Base-by-base conservation (phyloP, 495 filamentous ascomycete species). In the Parathielavia hyrcaniae region DNA sequence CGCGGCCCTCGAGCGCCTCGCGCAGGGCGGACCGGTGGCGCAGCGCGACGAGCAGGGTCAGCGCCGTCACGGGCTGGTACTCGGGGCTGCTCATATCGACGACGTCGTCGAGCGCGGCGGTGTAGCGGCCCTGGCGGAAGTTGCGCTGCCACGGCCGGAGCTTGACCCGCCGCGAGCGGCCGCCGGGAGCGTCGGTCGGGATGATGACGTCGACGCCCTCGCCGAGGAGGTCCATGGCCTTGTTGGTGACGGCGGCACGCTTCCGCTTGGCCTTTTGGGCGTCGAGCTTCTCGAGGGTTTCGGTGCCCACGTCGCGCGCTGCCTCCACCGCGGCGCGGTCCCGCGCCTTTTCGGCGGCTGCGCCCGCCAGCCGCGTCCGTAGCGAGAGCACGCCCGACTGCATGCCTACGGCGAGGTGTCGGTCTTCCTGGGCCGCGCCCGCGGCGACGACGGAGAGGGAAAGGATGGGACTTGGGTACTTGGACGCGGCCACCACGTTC, bases 351-450 rank as follows among this genome's bases (percentile, higher is more conserved):
- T 86, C 81, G 46, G 93, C 92, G 50, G 91, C 85, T 55, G 90
- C 79, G 16, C 92, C 91, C 0, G 88, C 87, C 0, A 95, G 80
- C 0, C 91, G 83, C 20, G 95, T 97, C 66, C 87, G 85, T 59
- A 97, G 80, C 3, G 89, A 93, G 5, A 98, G 74, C 1, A 96
- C 77, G 34, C 95, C 95, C 2, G 89, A 93, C 59, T 91, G 84
- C 85, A 97, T 89, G 71, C 95, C 93, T 0, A 97, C 92, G 8
- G 85, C 90, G 34, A 99, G 79, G 72, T 99, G 93, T 53, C 88
- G 87, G 64, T 85, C 83, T 64, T 95, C 90, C 63, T 90, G 88
- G 23, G 80, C 81, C 17, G 79, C 75, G 22, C 86, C 86, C 34
- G 84, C 75, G 26, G 80, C 74, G 63, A 97, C 81, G 53, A 92